A percentile compares a stretch with the other conserved stretches of the same genome.
These are phyloP conservation scores for Verticillium longisporum DNA, from an alignment of 2,329 filamentous ascomycete genomes.

Conservation along the genomic window DNA sequence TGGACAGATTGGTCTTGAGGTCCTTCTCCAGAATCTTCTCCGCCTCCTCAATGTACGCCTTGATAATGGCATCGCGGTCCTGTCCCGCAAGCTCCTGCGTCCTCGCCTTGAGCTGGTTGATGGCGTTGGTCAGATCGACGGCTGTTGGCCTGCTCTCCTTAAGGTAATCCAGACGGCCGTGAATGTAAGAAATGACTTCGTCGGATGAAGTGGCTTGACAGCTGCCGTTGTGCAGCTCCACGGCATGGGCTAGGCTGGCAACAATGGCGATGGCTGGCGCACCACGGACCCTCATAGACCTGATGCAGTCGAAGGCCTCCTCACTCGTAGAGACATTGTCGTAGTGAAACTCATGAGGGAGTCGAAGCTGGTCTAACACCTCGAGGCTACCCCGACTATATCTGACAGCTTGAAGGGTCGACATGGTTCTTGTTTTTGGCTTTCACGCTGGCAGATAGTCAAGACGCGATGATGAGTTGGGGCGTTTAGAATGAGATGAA, in stretches of 20 bases:
- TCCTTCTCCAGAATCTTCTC: slow-evolving; percentile 85
- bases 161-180: slow-evolving; percentile 75
- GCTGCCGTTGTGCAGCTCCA: slow-evolving; percentile 63
- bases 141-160: slow-evolving; percentile 87
- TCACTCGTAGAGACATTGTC: slow-evolving; percentile 63
- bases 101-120: slow-evolving; percentile 65
- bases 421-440: slow-evolving; percentile 27
- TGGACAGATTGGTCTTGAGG: slow-evolving; percentile 77
- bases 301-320: slow-evolving; percentile 78
- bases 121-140: slow-evolving; percentile 89
- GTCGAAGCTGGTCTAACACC: slow-evolving; percentile 76
- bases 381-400: slow-evolving; percentile 66
- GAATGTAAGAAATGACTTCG: slow-evolving; percentile 65
- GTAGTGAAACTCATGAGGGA: slow-evolving; percentile 76
- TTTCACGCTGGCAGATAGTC: not conserved
- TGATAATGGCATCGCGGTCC: slow-evolving; percentile 40
- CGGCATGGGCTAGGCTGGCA: slow-evolving; percentile 80
- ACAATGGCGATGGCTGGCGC: slow-evolving; percentile 97
- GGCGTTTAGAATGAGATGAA: not conserved
- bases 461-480: slow-evolving; percentile 13
- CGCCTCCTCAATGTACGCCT: slow-evolving; percentile 70
- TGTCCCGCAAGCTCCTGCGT: slow-evolving; percentile 23
- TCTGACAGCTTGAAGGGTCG: slow-evolving; percentile 68
- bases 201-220: slow-evolving; percentile 36
- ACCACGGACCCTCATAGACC: slow-evolving; percentile 68